Conservation (phyloP, 352 stramenopile species). For the Globisporangium perplexum region DNA sequence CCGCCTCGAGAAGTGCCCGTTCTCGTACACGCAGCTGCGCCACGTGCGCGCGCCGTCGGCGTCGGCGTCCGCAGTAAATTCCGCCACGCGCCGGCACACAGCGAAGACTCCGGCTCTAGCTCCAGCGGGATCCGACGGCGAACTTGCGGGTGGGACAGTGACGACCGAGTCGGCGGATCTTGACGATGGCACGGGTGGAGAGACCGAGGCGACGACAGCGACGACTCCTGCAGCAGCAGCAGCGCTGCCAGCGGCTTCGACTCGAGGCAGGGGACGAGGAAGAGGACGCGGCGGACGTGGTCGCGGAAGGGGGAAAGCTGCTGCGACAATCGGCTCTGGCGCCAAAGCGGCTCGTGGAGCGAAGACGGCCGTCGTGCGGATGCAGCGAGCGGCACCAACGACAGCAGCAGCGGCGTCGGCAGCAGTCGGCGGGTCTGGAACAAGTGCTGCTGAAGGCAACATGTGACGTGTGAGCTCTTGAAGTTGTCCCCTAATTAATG, state of each 20-base stretch:
- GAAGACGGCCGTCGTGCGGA: neutral
- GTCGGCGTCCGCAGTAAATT: neutral
- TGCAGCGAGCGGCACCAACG: neutral
- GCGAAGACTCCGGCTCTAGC: neutral
- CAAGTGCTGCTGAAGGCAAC: neutral
- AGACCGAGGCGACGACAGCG: neutral
- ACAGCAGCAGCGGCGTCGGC: neutral
- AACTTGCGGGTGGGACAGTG: neutral
- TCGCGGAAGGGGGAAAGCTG: neutral
- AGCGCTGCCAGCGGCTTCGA: neutral
- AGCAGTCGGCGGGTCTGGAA: neutral
- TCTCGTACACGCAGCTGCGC: slow-evolving; percentile 67
- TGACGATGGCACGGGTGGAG: neutral
- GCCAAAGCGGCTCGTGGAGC: neutral
- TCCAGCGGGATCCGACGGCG: neutral
- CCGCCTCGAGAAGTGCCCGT: slow-evolving; percentile 58
- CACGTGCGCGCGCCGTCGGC: slow-evolving; percentile 44
- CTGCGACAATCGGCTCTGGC: neutral
- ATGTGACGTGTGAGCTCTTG: neutral
- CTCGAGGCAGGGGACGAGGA: slow-evolving; percentile 3
- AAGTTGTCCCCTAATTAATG: neutral
- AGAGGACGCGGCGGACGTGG: slow-evolving; percentile 4
- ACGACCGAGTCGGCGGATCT: neutral
- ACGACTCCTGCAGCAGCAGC: neutral
- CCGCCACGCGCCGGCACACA: neutral